Base-by-base conservation (phyloP, 345 rosid genomes). In the Acer yangbiense region DNA sequence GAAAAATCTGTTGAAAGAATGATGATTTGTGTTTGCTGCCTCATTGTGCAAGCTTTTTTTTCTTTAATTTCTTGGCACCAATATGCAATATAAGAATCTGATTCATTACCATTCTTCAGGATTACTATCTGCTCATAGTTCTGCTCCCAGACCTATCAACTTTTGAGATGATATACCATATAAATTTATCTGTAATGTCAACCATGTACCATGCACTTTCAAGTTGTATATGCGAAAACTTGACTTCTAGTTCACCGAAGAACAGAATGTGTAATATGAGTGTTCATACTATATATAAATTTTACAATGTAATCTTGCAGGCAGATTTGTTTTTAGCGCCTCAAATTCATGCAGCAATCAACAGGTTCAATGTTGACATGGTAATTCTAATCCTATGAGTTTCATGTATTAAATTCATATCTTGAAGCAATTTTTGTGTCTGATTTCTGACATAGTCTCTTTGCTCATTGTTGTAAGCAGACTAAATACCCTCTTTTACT, bases 241-340 rank as follows among this genome's bases (percentile, higher is more conserved):
- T 25, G 27, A 25, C 27, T 25, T 25, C 27, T 25, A 25, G 27
- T 25, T 25, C 27, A 25, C 27, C 27, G 1, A 25, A 25, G 4
- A 52, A 3, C 14, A 13, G 57, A 52, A 14, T 6, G 6, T 3
- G 57, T 52, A 52, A 52, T 43, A 50, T 16, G 57, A 52, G n/a
- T 14, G 57, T 52, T 50, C 74, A 54, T 68, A 65, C 25, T 54
- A 52, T 52, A 43, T 62, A 4, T 44, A 44, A 6, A 0, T 0
- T 65, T 29, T 29, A 29, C 32, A 48, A 6, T 78, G 70, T 71
- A 29, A 54, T 57, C 72, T 54, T 82, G 88, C 93, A 92, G 98
- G 98, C 97, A 43, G 99, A 95, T 85, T 23, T 86, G 74, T 95
- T 92, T 83, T 71, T 93, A 65, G 97, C 92, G 50, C 93, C 97